A percentile compares a stretch with the other conserved stretches of the same genome.
Conservation (phyloP, 2,329 filamentous ascomycete species). For the Apiospora phragmitis region DNA sequence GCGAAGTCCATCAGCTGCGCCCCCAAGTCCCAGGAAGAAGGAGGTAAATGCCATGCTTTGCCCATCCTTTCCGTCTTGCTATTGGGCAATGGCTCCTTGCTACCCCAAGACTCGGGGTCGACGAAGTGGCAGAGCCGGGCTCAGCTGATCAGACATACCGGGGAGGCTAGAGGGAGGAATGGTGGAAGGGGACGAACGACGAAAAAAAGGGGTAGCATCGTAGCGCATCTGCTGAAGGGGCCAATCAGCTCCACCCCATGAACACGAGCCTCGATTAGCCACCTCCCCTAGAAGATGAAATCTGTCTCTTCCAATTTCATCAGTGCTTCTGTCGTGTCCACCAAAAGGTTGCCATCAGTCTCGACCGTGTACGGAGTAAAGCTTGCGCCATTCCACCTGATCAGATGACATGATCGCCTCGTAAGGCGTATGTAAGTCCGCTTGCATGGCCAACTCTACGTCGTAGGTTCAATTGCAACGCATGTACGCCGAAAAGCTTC, state of each 20-base stretch:
- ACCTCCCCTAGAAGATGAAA: background rate
- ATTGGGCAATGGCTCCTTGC: background rate
- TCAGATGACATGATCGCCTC: background rate
- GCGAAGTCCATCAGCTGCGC: background rate
- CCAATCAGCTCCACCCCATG: constrained; percentile 1
- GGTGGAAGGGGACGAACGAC: background rate
- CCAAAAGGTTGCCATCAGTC: background rate
- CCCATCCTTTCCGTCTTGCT: background rate
- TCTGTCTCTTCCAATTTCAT: constrained; percentile 6
- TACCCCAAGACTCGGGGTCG: background rate
- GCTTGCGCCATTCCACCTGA: background rate
- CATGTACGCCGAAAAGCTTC: background rate
- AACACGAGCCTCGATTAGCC: constrained; percentile 10
- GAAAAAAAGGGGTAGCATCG: constrained; percentile 9
- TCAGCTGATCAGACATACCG: background rate
- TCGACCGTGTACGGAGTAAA: background rate
- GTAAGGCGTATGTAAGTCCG: background rate
- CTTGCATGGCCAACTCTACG: background rate
- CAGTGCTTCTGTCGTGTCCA: background rate
- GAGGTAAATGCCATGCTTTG: background rate
- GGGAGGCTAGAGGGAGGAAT: background rate
- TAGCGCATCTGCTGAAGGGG: background rate
- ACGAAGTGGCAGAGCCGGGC: background rate
- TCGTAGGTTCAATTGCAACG: background rate
- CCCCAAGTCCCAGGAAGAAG: background rate